These are phyloP conservation scores for Cytospora paraplurivora DNA, from an alignment of 2,329 filamentous ascomycete genomes.

Conservation along the genomic window DNA sequence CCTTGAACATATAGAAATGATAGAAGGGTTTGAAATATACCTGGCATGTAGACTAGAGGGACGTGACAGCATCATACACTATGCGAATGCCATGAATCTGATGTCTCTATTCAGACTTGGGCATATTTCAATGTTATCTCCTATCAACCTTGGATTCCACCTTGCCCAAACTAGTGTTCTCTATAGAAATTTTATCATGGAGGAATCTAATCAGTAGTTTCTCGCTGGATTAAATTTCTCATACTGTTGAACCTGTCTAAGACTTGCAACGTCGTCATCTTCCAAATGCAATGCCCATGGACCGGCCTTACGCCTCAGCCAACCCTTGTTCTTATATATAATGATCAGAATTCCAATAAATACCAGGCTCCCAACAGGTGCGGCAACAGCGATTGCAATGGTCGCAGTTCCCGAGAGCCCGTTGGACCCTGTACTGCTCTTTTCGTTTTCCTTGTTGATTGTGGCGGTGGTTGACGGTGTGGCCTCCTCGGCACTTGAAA, in stretches of 20 bases:
- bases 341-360: constrained; percentile 16
- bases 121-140: too few species aligned
- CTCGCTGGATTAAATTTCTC: constrained; percentile 26
- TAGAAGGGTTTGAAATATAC: too few species aligned
- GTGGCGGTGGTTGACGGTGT: neutral
- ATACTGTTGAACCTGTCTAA: constrained; percentile 11
- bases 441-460: constrained; percentile 7
- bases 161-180: neutral
- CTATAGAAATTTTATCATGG: too few species aligned
- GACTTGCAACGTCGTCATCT: constrained; percentile 18
- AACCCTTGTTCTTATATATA: constrained; percentile 24
- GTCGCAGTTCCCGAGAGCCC: constrained; percentile 12
- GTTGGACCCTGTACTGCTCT: neutral
- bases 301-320: constrained; percentile 10
- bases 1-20: too few species aligned
- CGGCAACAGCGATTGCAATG: constrained; percentile 24
- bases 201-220: constrained; percentile 13
- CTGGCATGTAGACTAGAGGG: too few species aligned
- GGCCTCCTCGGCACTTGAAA: neutral
- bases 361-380: constrained; percentile 20
- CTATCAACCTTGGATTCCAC: neutral
- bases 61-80: too few species aligned
- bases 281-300: constrained; percentile 16
- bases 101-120: too few species aligned
- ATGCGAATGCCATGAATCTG: too few species aligned